Conservation (phyloP, 2,329 filamentous ascomycete genomes). For the Aspergillus proliferans region DNA sequence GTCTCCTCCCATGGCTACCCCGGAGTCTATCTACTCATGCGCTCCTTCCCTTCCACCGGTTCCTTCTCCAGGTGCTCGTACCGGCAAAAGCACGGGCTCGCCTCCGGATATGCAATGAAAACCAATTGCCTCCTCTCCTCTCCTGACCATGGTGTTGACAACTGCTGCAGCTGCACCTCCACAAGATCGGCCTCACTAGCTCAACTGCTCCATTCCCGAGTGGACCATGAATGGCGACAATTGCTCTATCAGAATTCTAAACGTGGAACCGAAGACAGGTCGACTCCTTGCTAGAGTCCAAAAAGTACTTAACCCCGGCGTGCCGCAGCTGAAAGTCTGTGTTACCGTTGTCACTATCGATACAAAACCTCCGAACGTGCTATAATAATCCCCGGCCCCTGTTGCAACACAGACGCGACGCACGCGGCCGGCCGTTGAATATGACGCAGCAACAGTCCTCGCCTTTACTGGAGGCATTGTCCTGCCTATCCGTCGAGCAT, state of each 20-base stretch:
- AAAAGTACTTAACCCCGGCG: not conserved
- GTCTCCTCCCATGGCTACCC: too few relatives aligned
- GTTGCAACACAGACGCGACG: not conserved
- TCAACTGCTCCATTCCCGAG: not conserved
- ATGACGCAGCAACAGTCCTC: conserved; percentile 5
- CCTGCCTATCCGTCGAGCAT: conserved; percentile 8
- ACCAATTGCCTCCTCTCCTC: not conserved
- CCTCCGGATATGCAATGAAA: not conserved
- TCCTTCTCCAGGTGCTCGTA: too few relatives aligned
- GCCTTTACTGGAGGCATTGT: conserved; percentile 10
- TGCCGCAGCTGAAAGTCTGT: not conserved
- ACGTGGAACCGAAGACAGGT: not conserved
- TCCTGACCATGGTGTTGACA: not conserved
- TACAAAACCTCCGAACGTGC: not conserved
- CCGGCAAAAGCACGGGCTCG: too few relatives aligned
- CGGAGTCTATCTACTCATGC: too few relatives aligned
- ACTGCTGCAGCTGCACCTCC: too few relatives aligned
- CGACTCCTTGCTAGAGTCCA: not conserved
- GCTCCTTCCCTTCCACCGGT: too few relatives aligned
- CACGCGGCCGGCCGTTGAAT: not conserved
- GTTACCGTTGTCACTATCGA: not conserved
- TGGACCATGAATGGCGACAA: not conserved
- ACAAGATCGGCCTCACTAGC: not conserved
- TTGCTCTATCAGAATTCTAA: not conserved
- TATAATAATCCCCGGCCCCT: not conserved